Evolutionary conservation across 148 eudicot genomes (phyloP), one percentile per base, ranked within the genome.

Genomic region (Selenicereus undatus): DNA sequence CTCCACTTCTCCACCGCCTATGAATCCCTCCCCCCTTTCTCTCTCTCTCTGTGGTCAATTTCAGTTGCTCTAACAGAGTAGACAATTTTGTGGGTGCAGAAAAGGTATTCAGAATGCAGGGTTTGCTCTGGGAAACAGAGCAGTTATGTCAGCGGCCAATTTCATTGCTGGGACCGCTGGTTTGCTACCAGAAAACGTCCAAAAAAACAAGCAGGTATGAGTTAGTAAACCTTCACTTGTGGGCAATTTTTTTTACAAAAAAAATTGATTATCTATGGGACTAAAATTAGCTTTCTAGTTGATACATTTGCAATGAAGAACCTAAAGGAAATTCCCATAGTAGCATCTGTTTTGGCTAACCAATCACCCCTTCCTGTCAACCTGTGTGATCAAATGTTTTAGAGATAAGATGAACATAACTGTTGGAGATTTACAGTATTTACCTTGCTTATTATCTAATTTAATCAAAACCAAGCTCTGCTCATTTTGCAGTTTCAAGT

Each of bases 111-210:
- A 78, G 86, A 85, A 35, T 71, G 72, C 76, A 82, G 75, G 60
- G 20, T 68, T 64, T 68, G 86, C n/a, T 81, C 90, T 76, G 82
- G 86, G 10, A 92, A 86, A 78, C 82, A 84, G 36, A 85, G 84
- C 75, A 78, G 87, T 39, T 93, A 86, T 83, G 56, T 86, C 51
- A 84, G 88, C 77, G 93, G 93, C 30, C 89, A 88, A 82, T 88
- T 88, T 82, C 76, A 68, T 11, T 74, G 50, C 73, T 85, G 84
- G 50, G 83, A 78, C 43, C 84, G 91, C 30, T 76, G 84, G 51
- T 83, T 45, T 54, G 79, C 73, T 83, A 58, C 81, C 16, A 76
- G 12, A 81, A 79, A 30, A 29, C 68, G 9, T 48, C 26, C 17
- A 20, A 86, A 83, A 73, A 80, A 68, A 42, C 75, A 60, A 79